A percentile compares a stretch with the other conserved stretches of the same genome.
Evolutionary conservation across 129 eudicot species (phyloP).

Genomic region (Glebionis coronaria): DNA sequence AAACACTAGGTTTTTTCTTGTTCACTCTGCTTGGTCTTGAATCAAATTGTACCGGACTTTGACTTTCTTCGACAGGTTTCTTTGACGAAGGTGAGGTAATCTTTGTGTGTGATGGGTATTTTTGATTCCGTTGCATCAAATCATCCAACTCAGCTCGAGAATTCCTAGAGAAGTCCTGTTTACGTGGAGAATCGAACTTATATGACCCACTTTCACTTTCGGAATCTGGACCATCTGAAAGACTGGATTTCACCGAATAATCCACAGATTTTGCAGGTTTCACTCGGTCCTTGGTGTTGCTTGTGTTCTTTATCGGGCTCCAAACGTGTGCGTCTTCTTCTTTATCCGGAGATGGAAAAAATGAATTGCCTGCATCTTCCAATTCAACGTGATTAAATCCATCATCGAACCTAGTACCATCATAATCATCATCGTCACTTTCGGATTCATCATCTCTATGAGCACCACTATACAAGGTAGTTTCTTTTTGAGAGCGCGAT

Average conservation of each 20-base stretch:
- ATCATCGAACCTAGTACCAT: conserved; percentile 29
- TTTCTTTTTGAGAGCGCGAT: conserved; percentile 37
- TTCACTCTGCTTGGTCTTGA: conserved; percentile 17
- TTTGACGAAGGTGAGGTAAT: conserved; percentile 30
- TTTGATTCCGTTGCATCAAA: no score
- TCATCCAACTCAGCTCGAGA: no score
- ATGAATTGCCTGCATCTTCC: conserved; percentile 32
- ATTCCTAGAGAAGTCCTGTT: no score
- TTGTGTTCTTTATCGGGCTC: conserved; percentile 24
- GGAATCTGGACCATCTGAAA: conserved; percentile 42
- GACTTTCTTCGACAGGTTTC: conserved; percentile 23
- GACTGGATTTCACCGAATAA: conserved; percentile 31
- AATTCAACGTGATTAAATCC: conserved; percentile 47
- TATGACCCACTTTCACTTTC: conserved; percentile 39
- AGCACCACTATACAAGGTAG: conserved; percentile 24
- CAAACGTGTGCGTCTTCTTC: conserved; percentile 27
- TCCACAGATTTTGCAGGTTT: conserved; percentile 12
- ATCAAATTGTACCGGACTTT: conserved; percentile 13
- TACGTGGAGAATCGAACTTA: conserved; percentile 5
- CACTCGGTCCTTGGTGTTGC: conserved; percentile 4
- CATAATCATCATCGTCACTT: conserved; percentile 55
- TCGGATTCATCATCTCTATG: conserved; percentile 31
- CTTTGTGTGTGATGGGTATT: conserved; percentile 35
- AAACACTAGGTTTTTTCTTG: conserved; percentile 26
- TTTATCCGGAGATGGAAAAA: conserved; percentile 41